Base-by-base conservation (phyloP, 768 basidiomycete species). In the Boletus tylopilopsis region DNA sequence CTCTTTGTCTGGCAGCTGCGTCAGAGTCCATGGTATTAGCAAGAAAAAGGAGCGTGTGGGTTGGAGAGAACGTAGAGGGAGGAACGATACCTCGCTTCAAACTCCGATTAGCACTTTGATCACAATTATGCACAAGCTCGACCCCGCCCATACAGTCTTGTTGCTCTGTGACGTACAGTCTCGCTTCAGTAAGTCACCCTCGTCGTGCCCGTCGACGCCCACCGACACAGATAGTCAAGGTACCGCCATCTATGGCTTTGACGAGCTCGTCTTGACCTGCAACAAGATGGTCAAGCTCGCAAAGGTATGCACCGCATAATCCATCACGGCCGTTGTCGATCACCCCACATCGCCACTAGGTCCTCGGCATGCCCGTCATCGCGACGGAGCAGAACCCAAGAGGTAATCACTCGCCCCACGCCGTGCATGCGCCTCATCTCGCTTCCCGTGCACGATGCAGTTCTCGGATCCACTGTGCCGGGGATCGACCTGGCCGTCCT, bases 101-200 rank as follows among this genome's bases (percentile, higher is more conserved):
- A 67, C 63, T 63, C 66, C 68, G 69, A 57, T 40, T 24, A 25
- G 1, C 29, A 34, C 33, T 9, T 11, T 10, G 21, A 16, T 24
- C n/a, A n/a, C n/a, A n/a, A n/a, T n/a, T n/a, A 67, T 64, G 68
- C 61, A 47, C 19, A 24, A 34, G 47, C 68, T 67, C 58, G 68
- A 56, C 69, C 84, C 64, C 34, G 57, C 54, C 3, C 57, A 58
- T 18, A 69, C 80, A 15, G 61, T 87, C 41, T 81, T 95, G 73
- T 78, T 94, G 50, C 71, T 91, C 23, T 96, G 93, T 64, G 94
- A 95, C 66, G 68, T 94, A 2, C 93, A 94, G 69, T 73, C 78
- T 8, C 78, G 80, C 54, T 87, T 92, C 69, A 71, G 90, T 90
- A 57, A 54, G 81, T n/a, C n/a, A n/a, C 50, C 19, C 16, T 30